Conservation (phyloP, 2,329 filamentous ascomycete species). For the Sporothrix inflata region DNA sequence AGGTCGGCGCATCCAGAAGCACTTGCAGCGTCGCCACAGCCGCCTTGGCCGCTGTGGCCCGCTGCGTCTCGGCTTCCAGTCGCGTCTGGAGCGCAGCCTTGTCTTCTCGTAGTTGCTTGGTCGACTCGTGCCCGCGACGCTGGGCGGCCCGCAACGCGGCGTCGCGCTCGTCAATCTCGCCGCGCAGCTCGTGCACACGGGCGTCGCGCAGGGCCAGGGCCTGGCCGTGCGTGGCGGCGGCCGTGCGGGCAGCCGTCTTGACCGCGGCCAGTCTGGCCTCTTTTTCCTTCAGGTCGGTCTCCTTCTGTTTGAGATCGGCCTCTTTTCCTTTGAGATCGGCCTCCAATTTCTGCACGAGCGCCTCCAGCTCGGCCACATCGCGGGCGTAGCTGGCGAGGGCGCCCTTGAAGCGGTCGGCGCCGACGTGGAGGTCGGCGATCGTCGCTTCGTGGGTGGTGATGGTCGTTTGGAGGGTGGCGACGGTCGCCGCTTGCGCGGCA, state of each 20-base stretch:
- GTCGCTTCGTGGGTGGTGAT: slow-evolving; percentile 42
- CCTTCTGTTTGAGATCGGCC: slow-evolving; percentile 37
- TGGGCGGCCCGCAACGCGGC: slow-evolving; percentile 52
- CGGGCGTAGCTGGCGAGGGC: slow-evolving; percentile 57
- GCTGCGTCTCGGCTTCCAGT: slow-evolving; percentile 45
- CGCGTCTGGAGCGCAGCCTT: slow-evolving; percentile 46
- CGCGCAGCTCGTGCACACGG: slow-evolving; percentile 52
- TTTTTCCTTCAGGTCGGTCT: slow-evolving; percentile 37
- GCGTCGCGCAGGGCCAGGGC: slow-evolving; percentile 57
- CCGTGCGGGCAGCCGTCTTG: slow-evolving; percentile 30
- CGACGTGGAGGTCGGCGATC: slow-evolving; percentile 54
- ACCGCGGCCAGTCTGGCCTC: not conserved
- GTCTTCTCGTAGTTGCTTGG: slow-evolving; percentile 51
- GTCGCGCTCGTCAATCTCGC: slow-evolving; percentile 54
- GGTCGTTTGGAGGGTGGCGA: slow-evolving; percentile 26
- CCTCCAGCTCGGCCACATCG: slow-evolving; percentile 59
- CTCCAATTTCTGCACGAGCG: slow-evolving; percentile 59
- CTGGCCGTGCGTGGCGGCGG: slow-evolving; percentile 50
- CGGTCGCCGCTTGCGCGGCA: not conserved
- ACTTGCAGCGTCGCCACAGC: slow-evolving; percentile 55
- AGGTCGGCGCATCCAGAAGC: slow-evolving; percentile 42
- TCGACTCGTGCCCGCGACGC: slow-evolving; percentile 39
- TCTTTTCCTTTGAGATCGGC: slow-evolving; percentile 48
- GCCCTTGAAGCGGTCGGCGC: slow-evolving; percentile 54
- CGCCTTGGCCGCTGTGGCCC: slow-evolving; percentile 48